Base-by-base conservation (phyloP, 352 stramenopile genomes). In the Phytophthora tubulina region DNA sequence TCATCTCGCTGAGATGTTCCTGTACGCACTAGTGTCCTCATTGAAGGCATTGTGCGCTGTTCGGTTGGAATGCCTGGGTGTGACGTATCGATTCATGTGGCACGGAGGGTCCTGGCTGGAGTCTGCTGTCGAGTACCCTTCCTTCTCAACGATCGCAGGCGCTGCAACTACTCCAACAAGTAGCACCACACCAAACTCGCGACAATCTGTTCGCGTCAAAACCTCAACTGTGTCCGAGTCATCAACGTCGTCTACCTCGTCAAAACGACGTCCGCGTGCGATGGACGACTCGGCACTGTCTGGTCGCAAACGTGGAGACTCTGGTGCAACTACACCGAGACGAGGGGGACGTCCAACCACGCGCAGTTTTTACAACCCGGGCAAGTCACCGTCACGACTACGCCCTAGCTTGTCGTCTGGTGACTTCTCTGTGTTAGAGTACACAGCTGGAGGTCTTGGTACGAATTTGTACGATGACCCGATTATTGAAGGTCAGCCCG, bases 91-190 rank as follows among this genome's bases (percentile, higher is more conserved):
- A 9, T 85, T 81, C 42, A 76, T 82, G 50, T 91, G 84, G 84
- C 81, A 91, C 51, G 73, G 63, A 46, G 70, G 81, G 15, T 78
- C 71, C 6, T 94, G 86, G 86, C 75, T 94, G 13, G 72, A 92
- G 49, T 81, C 78, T 35, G 64, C 67, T 4, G 67, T 92, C 15
- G 82, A 91, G 35, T 91, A 83, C 44, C 71, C 76, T 31, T 68
- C 75, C 6, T 67, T 75, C 30, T 63, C 59, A 17, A 63, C 50
- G 11, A 53, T 61, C n/a, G 4, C 55, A 49, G 64, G 32, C 1
- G 17, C 39, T n/a, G 10, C 30, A 11, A 63, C 59, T 45, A 58
- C 46, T 11, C 49, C 51, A 56, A 45, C 68, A 56, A 73, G 30
- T 14, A 56, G 49, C 10, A 46, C 53, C 27, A 68, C 60, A 54